Evolutionary conservation across 345 rosid species (phyloP), one percentile per base, ranked within the genome.

Genomic region (Syzygium oleosum): DNA sequence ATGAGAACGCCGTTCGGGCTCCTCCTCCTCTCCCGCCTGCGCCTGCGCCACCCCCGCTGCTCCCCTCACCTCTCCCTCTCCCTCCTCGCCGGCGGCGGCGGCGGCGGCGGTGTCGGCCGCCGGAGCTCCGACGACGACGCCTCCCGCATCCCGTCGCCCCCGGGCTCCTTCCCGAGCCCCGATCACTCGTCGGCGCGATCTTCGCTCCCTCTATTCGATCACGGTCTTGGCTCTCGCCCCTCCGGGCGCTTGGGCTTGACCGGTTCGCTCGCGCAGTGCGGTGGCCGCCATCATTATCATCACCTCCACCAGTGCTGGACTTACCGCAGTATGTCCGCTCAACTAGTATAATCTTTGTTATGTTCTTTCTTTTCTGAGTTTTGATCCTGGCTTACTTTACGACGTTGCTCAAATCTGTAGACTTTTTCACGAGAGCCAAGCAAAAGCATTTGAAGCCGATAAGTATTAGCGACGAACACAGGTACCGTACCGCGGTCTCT

Each of bases 381-480:
- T 68, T 86, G 55, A 86, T 86, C 43, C 51, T 86, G 53, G 55
- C 12, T 89, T 51, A 43, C 14, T 56, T 1, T 91, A 77, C 58
- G 73, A 77, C 27, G 59, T 13, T 41, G 54, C 43, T 51, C 41
- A 41, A 53, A 41, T 73, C 27, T 73, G 80, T 91, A 97, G 98
- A 85, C 85, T 95, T 97, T 87, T 92, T 96, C 87, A 96, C 98
- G 5, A 92, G 96, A 87, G 93, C 98, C 2, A 97, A 97, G 91
- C 98, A 92, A 3, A 97, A 97, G 90, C 97, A 92, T 88, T 88
- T 91, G 85, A 90, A 94, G 96, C 93, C 91, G 90, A 95, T 96
- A 86, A 96, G 92, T 91, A 86, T 92, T 52, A 93, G 79, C 93
- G 99, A 97, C 91, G 94, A 92, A 84, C 99, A 95, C 91, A 97